Base-by-base conservation (phyloP, 1,284 basidiomycete species). In the Leccinum solheimii region DNA sequence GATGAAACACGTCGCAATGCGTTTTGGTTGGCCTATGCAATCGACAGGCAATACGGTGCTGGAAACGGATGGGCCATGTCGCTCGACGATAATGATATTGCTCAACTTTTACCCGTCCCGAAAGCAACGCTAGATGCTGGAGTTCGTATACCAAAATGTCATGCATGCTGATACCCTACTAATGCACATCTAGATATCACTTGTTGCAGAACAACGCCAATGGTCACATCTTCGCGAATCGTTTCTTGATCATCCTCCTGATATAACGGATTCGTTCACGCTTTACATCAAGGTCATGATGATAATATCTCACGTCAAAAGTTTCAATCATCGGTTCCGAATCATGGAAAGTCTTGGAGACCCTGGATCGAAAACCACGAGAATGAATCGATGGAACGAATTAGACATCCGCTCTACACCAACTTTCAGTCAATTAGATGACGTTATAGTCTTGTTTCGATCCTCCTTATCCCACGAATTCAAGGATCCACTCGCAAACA, bases 251-350 rank as follows among this genome's bases (percentile, higher is more conserved):
- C 86, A 90, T 68, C 83, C 83, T 21, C 83, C 83, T 48, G 78
- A 80, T n/a, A 84, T 88, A 67, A 84, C 83, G 0, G 90, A 92
- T 69, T 84, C 88, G 1, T 90, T 90, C 66, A 83, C 83, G n/a
- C 70, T 92, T n/a, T 90, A 88, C 65, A 80, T 91, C 71, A 92
- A 92, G 70, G 81, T 84, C 21, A 79, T 81, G 10, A 84, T 91
- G 60, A 68, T 92, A 43, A 79, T 91, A 36, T 90, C 88, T 10
- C 81, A 78, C 54, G 84, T 89, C 38, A 92, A 91, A 70, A 76
- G 79, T n/a, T 91, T 89, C 74, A 91, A 91, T 68, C 68, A 85
- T 52, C 83, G 89, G 38, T 90, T 88, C 72, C 78, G 84, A 32
- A 77, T 83, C 30, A 82, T 79, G 66, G 82, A 85, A 62, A 84